Evolutionary conservation across 2,329 filamentous ascomycete genomes (phyloP).

Genomic region (Arthrobotrys entomopaga): DNA sequence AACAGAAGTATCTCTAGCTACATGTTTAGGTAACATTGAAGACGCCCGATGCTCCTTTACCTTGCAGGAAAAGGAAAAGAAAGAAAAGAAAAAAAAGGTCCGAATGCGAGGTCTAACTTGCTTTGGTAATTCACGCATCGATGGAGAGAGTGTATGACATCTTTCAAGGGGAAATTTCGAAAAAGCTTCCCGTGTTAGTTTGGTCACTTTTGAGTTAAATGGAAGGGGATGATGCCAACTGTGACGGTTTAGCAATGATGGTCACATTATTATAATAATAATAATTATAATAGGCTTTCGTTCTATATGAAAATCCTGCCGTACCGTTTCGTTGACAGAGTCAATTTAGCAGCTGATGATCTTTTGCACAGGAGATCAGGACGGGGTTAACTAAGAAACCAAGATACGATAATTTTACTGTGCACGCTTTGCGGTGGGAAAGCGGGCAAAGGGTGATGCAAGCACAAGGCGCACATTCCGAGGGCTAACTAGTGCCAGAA

Average conservation of each 20-base stretch:
- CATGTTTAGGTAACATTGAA: background rate
- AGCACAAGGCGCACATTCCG: constrained; percentile 30
- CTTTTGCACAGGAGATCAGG: constrained; percentile 5
- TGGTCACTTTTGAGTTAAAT: background rate
- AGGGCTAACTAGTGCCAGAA: constrained; percentile 25
- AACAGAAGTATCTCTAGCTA: constrained; percentile 1
- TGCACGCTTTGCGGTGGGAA: constrained; percentile 6
- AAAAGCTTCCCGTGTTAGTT: constrained; percentile 7
- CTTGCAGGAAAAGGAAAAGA: constrained; percentile 17
- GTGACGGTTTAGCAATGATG: constrained; percentile 15
- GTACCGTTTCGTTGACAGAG: constrained; percentile 19
- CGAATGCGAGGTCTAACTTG: background rate
- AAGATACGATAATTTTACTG: constrained; percentile 31
- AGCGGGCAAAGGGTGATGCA: constrained; percentile 14
- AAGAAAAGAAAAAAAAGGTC: too few relatives aligned
- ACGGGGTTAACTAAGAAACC: background rate
- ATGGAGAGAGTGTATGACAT: constrained; percentile 28
- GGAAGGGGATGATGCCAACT: constrained; percentile 18
- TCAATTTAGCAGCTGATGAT: constrained; percentile 38
- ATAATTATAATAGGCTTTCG: too few relatives aligned
- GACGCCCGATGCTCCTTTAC: constrained; percentile 22
- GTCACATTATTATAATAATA: constrained; percentile 35
- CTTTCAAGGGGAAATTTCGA: constrained; percentile 20
- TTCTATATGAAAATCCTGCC: constrained; percentile 48
- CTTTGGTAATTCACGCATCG: constrained; percentile 1